phyloP scores from a whole-genome alignment of 2,329 filamentous ascomycete genomes.

The Ophiostoma sp. region DNA sequence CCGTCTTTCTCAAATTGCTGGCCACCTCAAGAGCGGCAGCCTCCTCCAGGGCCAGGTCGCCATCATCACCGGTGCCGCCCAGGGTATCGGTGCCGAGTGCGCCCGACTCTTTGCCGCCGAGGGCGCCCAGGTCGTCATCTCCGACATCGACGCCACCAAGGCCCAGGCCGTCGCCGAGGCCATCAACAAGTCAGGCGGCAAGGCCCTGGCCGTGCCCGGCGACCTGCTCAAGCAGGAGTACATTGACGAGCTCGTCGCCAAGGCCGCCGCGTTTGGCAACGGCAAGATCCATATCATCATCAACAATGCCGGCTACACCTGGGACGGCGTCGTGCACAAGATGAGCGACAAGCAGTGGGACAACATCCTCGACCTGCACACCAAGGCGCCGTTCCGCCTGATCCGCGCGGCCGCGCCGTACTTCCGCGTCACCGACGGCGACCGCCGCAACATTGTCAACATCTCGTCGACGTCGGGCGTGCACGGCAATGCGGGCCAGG shows the following conservation, averaged over 20 bases:
- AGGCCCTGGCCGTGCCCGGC: conserved; percentile 68
- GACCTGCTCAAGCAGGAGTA: conserved; percentile 70
- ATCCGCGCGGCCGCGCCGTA: conserved; percentile 75
- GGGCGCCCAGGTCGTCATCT: conserved; percentile 76
- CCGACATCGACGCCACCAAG: conserved; percentile 76
- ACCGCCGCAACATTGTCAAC: conserved; percentile 73
- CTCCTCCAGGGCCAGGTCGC: conserved; percentile 74
- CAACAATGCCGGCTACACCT: conserved; percentile 88
- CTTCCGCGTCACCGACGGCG: conserved; percentile 80
- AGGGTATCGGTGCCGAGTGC: conserved; percentile 82
- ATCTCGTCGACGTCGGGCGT: conserved; percentile 77
- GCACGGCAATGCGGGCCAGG: conserved; percentile 84
- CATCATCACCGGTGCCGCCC: conserved; percentile 80
- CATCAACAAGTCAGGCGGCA: conserved; percentile 62
- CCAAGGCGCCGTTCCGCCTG: conserved; percentile 79
- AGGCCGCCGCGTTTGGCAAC: conserved; percentile 71
- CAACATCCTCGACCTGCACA: conserved; percentile 77
- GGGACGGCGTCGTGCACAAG: conserved; percentile 91
- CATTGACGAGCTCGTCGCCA: conserved; percentile 64
- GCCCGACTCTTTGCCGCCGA: conserved; percentile 81
- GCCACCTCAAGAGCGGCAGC: conserved; percentile 75
- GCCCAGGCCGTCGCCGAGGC: conserved; percentile 59
- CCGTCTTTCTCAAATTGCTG: conserved; percentile 65
- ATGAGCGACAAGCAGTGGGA: conserved; percentile 91
- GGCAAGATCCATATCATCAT: conserved; percentile 90